A percentile compares a stretch with the other conserved stretches of the same genome.
Conservation (phyloP, 176 grass and related monocot genomes). For the Poa annua region DNA sequence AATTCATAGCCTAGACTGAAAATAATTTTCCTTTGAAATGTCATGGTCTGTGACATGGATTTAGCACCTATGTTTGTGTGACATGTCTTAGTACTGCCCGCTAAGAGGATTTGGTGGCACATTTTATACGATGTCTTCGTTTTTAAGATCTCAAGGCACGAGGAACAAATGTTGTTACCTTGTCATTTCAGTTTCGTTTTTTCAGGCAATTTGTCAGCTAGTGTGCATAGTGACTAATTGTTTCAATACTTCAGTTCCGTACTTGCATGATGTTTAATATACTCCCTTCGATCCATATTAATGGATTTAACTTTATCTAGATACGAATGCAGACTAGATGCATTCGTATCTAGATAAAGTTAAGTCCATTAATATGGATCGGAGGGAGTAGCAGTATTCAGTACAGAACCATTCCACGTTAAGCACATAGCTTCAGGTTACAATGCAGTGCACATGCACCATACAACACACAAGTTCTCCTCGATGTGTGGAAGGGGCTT, state of each 20-base stretch:
- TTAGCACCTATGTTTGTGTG: constrained; percentile 4
- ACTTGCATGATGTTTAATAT: too few species aligned
- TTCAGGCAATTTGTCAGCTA: neutral
- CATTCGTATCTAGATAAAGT: too few species aligned
- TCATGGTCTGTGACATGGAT: constrained; percentile 38
- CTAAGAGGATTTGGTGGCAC: constrained; percentile 34
- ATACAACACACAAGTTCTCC: neutral
- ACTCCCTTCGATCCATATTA: too few species aligned
- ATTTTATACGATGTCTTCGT: constrained; percentile 19
- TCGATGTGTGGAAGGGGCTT: too few species aligned
- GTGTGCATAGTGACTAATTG: too few species aligned
- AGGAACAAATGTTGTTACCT: neutral
- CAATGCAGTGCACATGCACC: neutral
- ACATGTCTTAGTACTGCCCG: neutral
- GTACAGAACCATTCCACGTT: too few species aligned
- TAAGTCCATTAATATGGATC: too few species aligned
- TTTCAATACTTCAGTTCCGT: too few species aligned
- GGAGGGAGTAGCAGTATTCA: too few species aligned
- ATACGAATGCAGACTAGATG: too few species aligned
- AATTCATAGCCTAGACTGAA: constrained; percentile 38
- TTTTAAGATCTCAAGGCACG: neutral
- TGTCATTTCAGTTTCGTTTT: neutral
- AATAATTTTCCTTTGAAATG: constrained; percentile 45
- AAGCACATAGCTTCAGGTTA: neutral
- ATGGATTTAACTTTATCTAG: too few species aligned